Evolutionary conservation across 1,139 yeast species (phyloP).

Genomic region (Tardiomyces digboiensis): DNA sequence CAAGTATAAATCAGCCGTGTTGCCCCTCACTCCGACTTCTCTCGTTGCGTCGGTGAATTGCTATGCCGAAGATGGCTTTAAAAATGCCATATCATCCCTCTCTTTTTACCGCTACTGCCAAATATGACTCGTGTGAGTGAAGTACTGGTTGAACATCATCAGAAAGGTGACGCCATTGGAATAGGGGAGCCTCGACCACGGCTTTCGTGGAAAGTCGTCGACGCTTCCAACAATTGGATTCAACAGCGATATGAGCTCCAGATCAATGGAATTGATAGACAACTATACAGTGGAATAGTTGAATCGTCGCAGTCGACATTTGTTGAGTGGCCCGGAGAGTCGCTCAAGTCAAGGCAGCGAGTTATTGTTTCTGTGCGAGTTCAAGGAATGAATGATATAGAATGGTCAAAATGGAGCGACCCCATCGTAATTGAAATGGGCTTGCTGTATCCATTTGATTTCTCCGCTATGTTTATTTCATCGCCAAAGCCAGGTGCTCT

Average conservation of each 20-base stretch:
- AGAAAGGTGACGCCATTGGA: slow-evolving; percentile 5
- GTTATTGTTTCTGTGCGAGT: slow-evolving; percentile 7
- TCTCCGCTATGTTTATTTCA: slow-evolving; percentile 5
- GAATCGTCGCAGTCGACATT: slow-evolving; percentile 7
- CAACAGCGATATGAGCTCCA: slow-evolving; percentile 5
- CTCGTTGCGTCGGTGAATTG: too few species aligned
- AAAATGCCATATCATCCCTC: too few species aligned
- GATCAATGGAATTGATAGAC: not conserved
- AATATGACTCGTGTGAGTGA: slow-evolving; percentile 4
- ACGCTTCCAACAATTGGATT: slow-evolving; percentile 3
- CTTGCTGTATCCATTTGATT: slow-evolving; percentile 4
- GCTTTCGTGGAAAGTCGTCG: slow-evolving; percentile 7
- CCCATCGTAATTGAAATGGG: slow-evolving; percentile 4
- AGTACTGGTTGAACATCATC: slow-evolving; percentile 7
- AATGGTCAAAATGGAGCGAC: slow-evolving; percentile 6
- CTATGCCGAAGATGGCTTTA: too few species aligned
- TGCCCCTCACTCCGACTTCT: too few species aligned
- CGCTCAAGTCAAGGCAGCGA: slow-evolving; percentile 5
- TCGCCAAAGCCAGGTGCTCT: slow-evolving; percentile 2
- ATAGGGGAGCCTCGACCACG: slow-evolving; percentile 6
- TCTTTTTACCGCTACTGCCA: too few species aligned
- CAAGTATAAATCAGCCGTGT: too few species aligned
- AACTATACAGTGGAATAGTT: not conserved
- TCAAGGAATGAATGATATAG: slow-evolving; percentile 3
- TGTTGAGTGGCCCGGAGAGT: slow-evolving; percentile 6